Percentiles rank a stretch among this genome's conserved stretches.
These are phyloP conservation scores for Pisolithus albus DNA, from an alignment of 768 basidiomycete species.

Conservation along the genomic window DNA sequence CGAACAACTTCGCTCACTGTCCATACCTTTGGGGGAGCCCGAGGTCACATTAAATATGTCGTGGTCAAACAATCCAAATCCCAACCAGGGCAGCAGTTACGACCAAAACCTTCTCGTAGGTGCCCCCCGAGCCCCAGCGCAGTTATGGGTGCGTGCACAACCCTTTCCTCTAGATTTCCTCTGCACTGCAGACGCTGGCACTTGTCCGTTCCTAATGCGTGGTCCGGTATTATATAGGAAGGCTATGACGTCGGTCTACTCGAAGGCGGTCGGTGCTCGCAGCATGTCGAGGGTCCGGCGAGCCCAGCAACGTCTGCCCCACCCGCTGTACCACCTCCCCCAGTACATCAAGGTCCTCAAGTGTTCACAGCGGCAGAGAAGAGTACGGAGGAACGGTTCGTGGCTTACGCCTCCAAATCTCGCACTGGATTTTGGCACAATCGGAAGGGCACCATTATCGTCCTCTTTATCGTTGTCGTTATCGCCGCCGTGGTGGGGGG, in stretches of 20 bases:
- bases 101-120: conserved; percentile 34
- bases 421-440: conserved; percentile 43
- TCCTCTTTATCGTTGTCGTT: conserved; percentile 36
- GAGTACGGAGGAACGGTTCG: conserved; percentile 9
- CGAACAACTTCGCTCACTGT: not conserved
- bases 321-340: not conserved
- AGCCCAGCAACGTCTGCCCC: conserved; percentile 8
- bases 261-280: conserved; percentile 18
- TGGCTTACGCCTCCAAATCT: not conserved
- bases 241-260: conserved; percentile 49
- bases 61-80: conserved; percentile 2
- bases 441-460: conserved; percentile 36
- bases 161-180: not conserved
- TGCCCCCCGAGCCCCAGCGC: conserved; percentile 35
- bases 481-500: conserved; percentile 52
- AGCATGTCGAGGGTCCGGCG: conserved; percentile 12
- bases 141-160: conserved; percentile 32
- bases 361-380: conserved; percentile 8
- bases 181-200: too few relatives aligned
- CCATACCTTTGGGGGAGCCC: not conserved
- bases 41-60: conserved; percentile 15
- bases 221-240: conserved; percentile 29
- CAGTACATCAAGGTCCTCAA: conserved; percentile 3
- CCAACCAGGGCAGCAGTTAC: conserved; percentile 15
- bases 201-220: not conserved